Base-by-base conservation (phyloP, 2,329 filamentous ascomycete genomes). In the Metarhizium guizhouense region DNA sequence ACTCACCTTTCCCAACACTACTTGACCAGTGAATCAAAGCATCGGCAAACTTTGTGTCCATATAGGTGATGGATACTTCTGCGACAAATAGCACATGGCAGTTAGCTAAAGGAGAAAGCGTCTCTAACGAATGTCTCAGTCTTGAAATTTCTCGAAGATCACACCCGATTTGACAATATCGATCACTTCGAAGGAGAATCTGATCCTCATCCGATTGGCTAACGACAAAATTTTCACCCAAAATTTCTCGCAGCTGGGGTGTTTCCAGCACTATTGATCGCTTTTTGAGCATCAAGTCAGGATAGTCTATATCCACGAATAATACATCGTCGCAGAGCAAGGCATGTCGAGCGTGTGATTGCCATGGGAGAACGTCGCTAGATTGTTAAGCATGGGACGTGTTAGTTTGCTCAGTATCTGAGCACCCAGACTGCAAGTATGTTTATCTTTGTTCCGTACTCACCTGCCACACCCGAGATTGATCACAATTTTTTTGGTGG, bases 381-480 rank as follows among this genome's bases (percentile, higher is more conserved):
- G 18, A n/a, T 13, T 55, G 11, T 29, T 20, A 13, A 25, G 40
- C 25, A 52, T 16, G 25, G 14, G 38, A 30, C n/a, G 14, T 32
- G 36, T 50, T 13, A 48, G 53, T 36, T 18, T 10, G 54, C 18
- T 57, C 10, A 55, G 52, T 18, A 57, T 29, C 32, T 38, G 32
- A 32, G 34, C 13, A 30, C n/a, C 18, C 18, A 20, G 20, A 52
- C 45, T 49, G 36, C 34, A 52, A 8, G 36, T 34, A 32, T 34
- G 34, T 18, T 45, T 45, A 20, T 4, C 16, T 20, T 29, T 48
- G 43, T 34, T n/a, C 36, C 52, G 36, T 34, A 79, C 87, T 82
- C 72, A 93, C 90, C 90, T 95, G 69, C 92, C 92, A 75, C 90
- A 95, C 29, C 92, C 91, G 40, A 96, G 73, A 66, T 95, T 96